phyloP scores from a whole-genome alignment of 164 flowering plant genomes.

The Annona cherimola region DNA sequence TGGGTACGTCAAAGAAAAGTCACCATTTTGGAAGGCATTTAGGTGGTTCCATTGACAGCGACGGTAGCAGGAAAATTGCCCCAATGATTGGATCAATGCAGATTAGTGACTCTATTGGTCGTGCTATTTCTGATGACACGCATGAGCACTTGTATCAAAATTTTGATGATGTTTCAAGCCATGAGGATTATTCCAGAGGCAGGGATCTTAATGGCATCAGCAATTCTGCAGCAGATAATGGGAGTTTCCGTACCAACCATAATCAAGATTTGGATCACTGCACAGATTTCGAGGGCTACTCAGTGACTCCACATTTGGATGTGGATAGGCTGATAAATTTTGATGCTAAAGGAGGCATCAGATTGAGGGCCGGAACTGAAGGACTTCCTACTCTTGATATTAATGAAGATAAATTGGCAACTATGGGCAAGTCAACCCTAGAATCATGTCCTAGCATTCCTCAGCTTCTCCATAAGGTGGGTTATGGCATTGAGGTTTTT shows the following conservation, averaged over 20 bases:
- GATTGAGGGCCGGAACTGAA: slow-evolving; percentile 31
- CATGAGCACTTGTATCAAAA: slow-evolving; percentile 39
- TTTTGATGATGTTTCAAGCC: slow-evolving; percentile 35
- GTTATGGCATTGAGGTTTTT: slow-evolving; percentile 2
- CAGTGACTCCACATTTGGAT: slow-evolving; percentile 44
- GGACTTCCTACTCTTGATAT: slow-evolving; percentile 25
- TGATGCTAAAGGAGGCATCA: slow-evolving; percentile 28
- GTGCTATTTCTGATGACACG: slow-evolving; percentile 44
- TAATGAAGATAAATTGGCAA: slow-evolving; percentile 31
- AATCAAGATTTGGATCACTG: slow-evolving; percentile 37
- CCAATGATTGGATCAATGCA: slow-evolving; percentile 59
- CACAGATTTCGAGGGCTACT: slow-evolving; percentile 30
- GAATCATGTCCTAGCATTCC: slow-evolving; percentile 89
- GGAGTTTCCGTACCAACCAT: slow-evolving; percentile 28
- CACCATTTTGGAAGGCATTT: slow-evolving; percentile 72
- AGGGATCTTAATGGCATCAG: slow-evolving; percentile 38
- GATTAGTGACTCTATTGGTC: slow-evolving; percentile 35
- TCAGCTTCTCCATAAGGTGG: slow-evolving; percentile 81
- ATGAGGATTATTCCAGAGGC: slow-evolving; percentile 35
- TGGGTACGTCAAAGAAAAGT: slow-evolving; percentile 49
- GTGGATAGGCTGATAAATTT: slow-evolving; percentile 46
- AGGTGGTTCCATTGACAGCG: slow-evolving; percentile 72
- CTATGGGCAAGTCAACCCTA: slow-evolving; percentile 31
- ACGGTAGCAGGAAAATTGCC: slow-evolving; percentile 79
- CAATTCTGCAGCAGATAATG: slow-evolving; percentile 27